Base-by-base conservation (phyloP, 768 basidiomycete species). In the Mycena galericulata region DNA sequence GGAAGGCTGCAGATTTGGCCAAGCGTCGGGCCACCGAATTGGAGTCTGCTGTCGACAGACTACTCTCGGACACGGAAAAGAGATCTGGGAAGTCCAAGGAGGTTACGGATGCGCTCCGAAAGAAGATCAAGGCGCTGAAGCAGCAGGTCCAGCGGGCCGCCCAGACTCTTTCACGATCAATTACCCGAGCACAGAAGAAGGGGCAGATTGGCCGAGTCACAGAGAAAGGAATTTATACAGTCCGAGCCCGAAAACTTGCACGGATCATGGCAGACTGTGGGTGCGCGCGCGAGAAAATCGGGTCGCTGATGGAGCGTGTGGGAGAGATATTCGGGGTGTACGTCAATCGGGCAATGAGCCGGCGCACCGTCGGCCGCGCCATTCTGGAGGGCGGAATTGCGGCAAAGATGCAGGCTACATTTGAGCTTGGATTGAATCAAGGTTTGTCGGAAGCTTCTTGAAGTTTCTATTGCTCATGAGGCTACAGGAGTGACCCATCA, bases 291-390 rank as follows among this genome's bases (percentile, higher is more conserved):
- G 41, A 20, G 5, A 58, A 58, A 26, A 41, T 58, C 27, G 56
- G 56, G 5, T 15, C 29, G 20, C 20, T 58, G 20, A 58, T 58
- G 56, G 29, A 30, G 32, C 56, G 17, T 2, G 32, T 58, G 5
- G 56, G 41, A 4, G 29, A n/a, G 2, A 32, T 58, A 2, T 58
- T 45, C 20, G 41, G 56, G 15, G 29, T 58, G 24, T 40, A 32
- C 10, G 34, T 74, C 11, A 46, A 69, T 45, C 29, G 57, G 18
- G 20, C 8, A 11, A 72, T 76, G 66, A 67, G 68, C 57, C 30
- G 27, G 11, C 38, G 72, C 3, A 73, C 74, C 15, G 72, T 75
- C 18, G 17, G 55, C 12, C 58, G 74, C 6, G 68, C 66, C 4
- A 41, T 66, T 18, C 1, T 49, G 10, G 75, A 76, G 49, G 70